Evolutionary conservation across 208 protist genomes (phyloP).

Genomic region (Acanthamoeba sp.): DNA sequence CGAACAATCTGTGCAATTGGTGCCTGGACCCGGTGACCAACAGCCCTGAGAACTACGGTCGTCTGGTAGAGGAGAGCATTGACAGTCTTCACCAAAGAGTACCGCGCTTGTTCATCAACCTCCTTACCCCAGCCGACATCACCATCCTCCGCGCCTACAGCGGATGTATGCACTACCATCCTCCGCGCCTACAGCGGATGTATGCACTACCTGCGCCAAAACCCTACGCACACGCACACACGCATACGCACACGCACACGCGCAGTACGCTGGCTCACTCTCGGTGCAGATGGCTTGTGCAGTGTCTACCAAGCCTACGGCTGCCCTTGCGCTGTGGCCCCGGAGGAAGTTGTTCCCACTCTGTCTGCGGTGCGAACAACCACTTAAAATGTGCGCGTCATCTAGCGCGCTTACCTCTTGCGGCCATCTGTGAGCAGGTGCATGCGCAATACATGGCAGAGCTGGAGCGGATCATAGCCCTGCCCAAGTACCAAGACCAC

Average conservation of each 20-base stretch:
- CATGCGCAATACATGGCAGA: neutral
- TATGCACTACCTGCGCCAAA: neutral
- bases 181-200: neutral
- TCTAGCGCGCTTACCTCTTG: too few relatives aligned
- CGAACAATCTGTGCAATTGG: neutral
- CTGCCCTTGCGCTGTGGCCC: neutral
- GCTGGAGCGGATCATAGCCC: neutral
- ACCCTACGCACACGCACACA: too few relatives aligned
- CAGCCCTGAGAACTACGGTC: neutral
- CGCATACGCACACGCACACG: neutral
- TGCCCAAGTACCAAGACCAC: neutral
- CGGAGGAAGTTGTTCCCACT: neutral
- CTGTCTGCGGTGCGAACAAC: too few relatives aligned
- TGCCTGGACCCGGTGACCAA: neutral
- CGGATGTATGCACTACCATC: neutral
- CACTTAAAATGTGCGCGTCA: too few relatives aligned
- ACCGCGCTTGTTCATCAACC: constrained; percentile 47
- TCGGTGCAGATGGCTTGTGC: neutral
- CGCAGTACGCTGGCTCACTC: too few relatives aligned
- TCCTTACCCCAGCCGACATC: neutral
- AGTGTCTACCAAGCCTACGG: neutral
- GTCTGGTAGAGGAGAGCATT: neutral
- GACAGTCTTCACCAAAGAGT: neutral
- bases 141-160: neutral
- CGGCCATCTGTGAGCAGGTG: neutral